Percentiles rank a stretch among this genome's conserved stretches.
Evolutionary conservation across 1,284 basidiomycete species (phyloP).

Genomic region (Termitomyces sp.): DNA sequence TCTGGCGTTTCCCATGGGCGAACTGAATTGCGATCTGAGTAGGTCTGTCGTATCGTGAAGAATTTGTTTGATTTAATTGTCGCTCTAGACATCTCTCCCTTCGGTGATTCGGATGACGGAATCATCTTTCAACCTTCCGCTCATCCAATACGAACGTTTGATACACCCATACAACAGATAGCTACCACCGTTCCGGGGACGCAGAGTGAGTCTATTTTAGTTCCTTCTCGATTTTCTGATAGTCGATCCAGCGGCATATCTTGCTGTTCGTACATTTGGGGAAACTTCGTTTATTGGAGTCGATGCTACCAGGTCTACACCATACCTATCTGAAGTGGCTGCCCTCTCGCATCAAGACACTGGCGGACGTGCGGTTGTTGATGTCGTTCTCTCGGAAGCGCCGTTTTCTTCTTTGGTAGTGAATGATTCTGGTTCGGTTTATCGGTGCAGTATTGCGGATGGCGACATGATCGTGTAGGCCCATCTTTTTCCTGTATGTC

Average conservation of each 20-base stretch:
- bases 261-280: conserved; percentile 34
- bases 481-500: not conserved
- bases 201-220: conserved; percentile 10
- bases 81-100: conserved; percentile 45
- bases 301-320: conserved; percentile 8
- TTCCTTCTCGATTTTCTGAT: not conserved
- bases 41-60: conserved; percentile 19
- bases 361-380: conserved; percentile 37
- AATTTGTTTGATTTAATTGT: not conserved
- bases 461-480: conserved; percentile 28
- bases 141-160: conserved; percentile 38
- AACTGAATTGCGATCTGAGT: conserved; percentile 56
- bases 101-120: conserved; percentile 26
- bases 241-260: conserved; percentile 22
- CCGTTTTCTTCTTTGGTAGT: conserved; percentile 31
- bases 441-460: conserved; percentile 27
- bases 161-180: conserved; percentile 55
- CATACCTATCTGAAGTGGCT: conserved; percentile 25
- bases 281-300: conserved; percentile 18
- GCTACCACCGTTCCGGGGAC: conserved; percentile 19
- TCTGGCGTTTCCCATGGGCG: conserved; percentile 60
- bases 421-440: conserved; percentile 43
- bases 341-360: conserved; percentile 35
- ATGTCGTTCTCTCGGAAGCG: conserved; percentile 33
- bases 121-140: conserved; percentile 38